These are phyloP conservation scores for Talaromyces sp. DNA, from an alignment of 2,329 filamentous ascomycete genomes.

Conservation along the genomic window DNA sequence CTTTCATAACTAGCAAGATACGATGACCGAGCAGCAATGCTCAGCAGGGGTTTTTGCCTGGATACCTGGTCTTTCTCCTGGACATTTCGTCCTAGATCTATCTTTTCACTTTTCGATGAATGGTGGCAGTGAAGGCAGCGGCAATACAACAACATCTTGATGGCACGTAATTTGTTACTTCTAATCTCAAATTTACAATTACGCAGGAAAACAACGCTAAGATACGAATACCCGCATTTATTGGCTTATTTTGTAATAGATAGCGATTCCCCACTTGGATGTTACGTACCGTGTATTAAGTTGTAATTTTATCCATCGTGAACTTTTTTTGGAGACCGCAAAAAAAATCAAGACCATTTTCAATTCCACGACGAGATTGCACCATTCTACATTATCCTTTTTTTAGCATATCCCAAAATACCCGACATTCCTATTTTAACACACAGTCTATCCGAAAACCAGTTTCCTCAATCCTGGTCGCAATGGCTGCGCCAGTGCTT, in stretches of 20 bases:
- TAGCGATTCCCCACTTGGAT: not conserved
- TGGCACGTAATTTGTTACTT: not conserved
- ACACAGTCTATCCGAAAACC: not conserved
- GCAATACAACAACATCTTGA: not conserved
- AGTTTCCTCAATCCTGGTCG: slow-evolving; percentile 13
- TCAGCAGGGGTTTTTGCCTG: not conserved
- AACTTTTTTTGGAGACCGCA: slow-evolving; percentile 1
- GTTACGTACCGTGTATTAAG: not conserved
- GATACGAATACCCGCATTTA: not conserved
- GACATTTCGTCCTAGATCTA: not conserved
- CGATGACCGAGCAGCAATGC: not conserved
- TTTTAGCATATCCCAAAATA: not conserved
- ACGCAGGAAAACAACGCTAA: not conserved
- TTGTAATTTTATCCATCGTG: slow-evolving; percentile 2
- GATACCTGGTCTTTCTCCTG: not conserved
- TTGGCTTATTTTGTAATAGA: not conserved
- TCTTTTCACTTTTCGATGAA: too few relatives aligned
- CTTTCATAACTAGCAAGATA: too few relatives aligned
- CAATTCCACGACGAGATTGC: not conserved
- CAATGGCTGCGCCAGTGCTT: slow-evolving; percentile 82
- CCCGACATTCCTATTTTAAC: not conserved
- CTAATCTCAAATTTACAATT: not conserved
- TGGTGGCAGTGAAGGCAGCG: not conserved
- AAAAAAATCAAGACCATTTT: not conserved
- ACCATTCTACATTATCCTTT: not conserved